phyloP scores from a whole-genome alignment of 139 green algal genomes.

The Auxenochlorella pyrenoidosa region DNA sequence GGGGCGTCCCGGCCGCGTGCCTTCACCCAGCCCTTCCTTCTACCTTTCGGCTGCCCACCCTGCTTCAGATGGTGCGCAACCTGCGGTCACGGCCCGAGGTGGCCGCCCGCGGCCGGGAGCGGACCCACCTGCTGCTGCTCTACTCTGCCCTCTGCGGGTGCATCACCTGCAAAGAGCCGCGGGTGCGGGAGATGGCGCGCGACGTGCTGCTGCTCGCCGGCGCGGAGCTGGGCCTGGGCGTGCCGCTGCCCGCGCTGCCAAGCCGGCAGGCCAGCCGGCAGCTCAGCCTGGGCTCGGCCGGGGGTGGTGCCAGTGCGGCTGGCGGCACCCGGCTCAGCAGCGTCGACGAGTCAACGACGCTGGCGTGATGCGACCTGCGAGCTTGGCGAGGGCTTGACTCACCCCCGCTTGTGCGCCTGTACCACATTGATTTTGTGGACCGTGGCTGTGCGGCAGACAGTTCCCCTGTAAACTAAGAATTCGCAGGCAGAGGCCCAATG shows the following conservation, averaged over 20 bases:
- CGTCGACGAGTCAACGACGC: background rate
- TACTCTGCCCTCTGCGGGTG: slow-evolving; percentile 58
- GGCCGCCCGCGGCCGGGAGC: slow-evolving; percentile 38
- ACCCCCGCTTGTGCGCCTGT: no score
- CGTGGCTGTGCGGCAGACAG: no score
- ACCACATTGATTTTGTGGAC: no score
- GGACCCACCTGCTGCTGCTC: slow-evolving; percentile 66
- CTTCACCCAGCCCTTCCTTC: background rate
- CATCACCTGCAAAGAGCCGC: slow-evolving; percentile 53
- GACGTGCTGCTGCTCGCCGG: slow-evolving; percentile 63
- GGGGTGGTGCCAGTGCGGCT: background rate
- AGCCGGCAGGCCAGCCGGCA: slow-evolving; percentile 63
- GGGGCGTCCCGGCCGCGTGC: no score
- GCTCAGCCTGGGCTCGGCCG: background rate
- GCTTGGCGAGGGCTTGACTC: no score
- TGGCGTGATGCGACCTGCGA: no score
- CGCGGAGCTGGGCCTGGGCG: slow-evolving; percentile 56
- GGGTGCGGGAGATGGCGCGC: slow-evolving; percentile 51
- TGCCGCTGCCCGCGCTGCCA: slow-evolving; percentile 75
- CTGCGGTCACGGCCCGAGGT: slow-evolving; percentile 30
- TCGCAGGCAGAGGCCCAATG: no score
- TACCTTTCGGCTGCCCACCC: background rate
- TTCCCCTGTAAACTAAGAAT: no score
- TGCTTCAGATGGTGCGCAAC: slow-evolving; percentile 22
- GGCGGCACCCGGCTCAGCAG: background rate